Base-by-base conservation (phyloP, 192 early-diverging fungal species). In the Funneliformis mosseae region DNA sequence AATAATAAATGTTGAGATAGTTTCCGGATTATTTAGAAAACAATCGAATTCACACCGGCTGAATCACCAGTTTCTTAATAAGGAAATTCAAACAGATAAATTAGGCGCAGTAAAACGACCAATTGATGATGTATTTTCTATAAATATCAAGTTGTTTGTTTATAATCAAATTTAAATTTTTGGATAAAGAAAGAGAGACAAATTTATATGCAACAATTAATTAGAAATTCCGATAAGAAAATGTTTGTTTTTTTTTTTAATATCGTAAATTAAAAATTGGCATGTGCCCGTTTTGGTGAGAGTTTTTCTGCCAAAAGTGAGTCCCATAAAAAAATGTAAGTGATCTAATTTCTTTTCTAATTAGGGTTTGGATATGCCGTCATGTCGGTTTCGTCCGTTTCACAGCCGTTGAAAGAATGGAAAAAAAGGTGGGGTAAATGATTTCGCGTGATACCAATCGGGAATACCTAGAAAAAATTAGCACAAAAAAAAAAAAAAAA, bases 101-200 rank as follows among this genome's bases (percentile, higher is more conserved):
- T 48, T 6, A 16, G 50, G 6, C 50, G 50, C 50, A 55, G 50
- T 55, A 18, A 18, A 55, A 21, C 5, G 16, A 6, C 16, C 16
- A 50, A 11, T 50, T 50, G 16, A 50, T 16, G 16, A 16, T 55
- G 33, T 55, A 5, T 55, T 55, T 55, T 55, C 50, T 55, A 55
- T 55, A 55, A 55, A 55, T 55, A 55, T 55, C 50, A 55, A 55
- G 50, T 55, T 55, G 50, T 55, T 55, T 55, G 50, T 55, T 55
- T 55, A 55, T 55, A 55, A 55, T 55, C 50, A 55, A 55, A 55
- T 55, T 55, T 55, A 55, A 55, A 55, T 18, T 55, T 55, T 55
- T 55, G 50, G 50, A 55, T 55, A 55, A 50, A 18, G 21, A 55
- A 55, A 55, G 50, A 55, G 21, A 55, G 50, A 55, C 18, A 55